Evolutionary conservation across 1,139 yeast genomes (phyloP), one percentile per base, ranked within the genome.

Genomic region (Suhomyces panamericanus): DNA sequence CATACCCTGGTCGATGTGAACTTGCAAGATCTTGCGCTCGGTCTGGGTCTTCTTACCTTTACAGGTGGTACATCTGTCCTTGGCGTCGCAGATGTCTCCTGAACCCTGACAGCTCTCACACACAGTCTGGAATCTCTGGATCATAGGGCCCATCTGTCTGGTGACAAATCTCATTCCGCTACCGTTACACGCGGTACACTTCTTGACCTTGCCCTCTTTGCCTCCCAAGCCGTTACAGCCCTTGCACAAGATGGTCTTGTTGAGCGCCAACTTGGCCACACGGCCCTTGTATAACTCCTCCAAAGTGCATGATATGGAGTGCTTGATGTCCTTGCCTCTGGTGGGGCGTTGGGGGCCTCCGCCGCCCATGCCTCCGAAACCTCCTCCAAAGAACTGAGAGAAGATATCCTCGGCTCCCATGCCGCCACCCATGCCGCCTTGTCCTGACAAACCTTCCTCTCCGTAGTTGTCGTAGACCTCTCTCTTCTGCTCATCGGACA

Each of bases 131-230:
- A 87, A 87, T 77, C 97, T 85, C 76, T 93, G 99, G 62, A 93
- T 86, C 95, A 93, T 90, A 54, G 96, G 97, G 57, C 99, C 99
- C 97, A 93, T 91, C 71, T 93, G 98, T 76, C 96, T 87, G 47
- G 97, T 89, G 58, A 91, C 86, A 58, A 93, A 86, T 70, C 83
- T 88, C 69, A 86, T 75, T 80, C 99, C 99, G 60, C 80, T 79
- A 70, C 99, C 99, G 52, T 68, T 69, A 83, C 99, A 93, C 39
- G 83, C 69, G 46, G 83, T 57, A 83, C 99, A 93, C 61, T 84
- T 83, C 76, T 86, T 87, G 56, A 91, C 95, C 50, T 89, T 78
- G 49, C 95, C 96, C 56, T 83, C 89, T 65, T 89, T 89, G 71
- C 99, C 99, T 67, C 99, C 99, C 62, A 84, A 83, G 60, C 99